A percentile compares a stretch with the other conserved stretches of the same genome.
Evolutionary conservation across 2,329 filamentous ascomycete genomes (phyloP).

Genomic region (Endocalyx cinctus): DNA sequence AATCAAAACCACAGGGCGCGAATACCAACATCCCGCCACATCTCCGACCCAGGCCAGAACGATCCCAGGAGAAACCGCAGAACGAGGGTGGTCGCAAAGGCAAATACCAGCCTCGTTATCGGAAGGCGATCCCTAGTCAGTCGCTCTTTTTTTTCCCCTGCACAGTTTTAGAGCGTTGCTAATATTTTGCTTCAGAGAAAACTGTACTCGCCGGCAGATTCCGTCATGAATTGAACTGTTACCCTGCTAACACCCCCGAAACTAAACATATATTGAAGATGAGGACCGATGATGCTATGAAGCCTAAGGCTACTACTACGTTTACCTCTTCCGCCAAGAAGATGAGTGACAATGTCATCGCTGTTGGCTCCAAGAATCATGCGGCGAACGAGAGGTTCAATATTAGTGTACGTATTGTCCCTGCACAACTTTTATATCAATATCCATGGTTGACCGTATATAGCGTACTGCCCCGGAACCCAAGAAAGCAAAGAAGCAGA

Average conservation of each 20-base stretch:
- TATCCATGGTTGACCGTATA: conserved; percentile 11
- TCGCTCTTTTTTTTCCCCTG: conserved; percentile 19
- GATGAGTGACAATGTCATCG: too few species aligned
- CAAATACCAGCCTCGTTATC: conserved; percentile 56
- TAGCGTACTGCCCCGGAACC: conserved; percentile 33
- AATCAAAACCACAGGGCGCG: conserved; percentile 53
- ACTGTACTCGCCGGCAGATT: conserved; percentile 71
- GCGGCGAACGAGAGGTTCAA: conserved; percentile 42
- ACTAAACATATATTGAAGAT: conserved; percentile 58
- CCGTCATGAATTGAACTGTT: conserved; percentile 70
- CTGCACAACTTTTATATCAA: too few species aligned
- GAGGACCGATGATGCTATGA: conserved; percentile 55
- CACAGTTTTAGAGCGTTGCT: too few species aligned
- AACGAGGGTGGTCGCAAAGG: conserved; percentile 43
- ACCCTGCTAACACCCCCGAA: conserved; percentile 67
- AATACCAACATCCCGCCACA: conserved; percentile 56
- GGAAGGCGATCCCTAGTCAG: conserved; percentile 72
- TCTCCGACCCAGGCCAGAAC: conserved; percentile 41
- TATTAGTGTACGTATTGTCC: too few species aligned
- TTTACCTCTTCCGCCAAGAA: too few species aligned
- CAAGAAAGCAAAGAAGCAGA: conserved; percentile 66
- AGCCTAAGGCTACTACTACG: conserved; percentile 53
- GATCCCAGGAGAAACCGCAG: conserved; percentile 31
- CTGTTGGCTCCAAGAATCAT: too few species aligned
- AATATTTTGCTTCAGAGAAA: conserved; percentile 67